Evolutionary conservation across 2,329 filamentous ascomycete species (phyloP).

Genomic region (Juglanconis sp.): DNA sequence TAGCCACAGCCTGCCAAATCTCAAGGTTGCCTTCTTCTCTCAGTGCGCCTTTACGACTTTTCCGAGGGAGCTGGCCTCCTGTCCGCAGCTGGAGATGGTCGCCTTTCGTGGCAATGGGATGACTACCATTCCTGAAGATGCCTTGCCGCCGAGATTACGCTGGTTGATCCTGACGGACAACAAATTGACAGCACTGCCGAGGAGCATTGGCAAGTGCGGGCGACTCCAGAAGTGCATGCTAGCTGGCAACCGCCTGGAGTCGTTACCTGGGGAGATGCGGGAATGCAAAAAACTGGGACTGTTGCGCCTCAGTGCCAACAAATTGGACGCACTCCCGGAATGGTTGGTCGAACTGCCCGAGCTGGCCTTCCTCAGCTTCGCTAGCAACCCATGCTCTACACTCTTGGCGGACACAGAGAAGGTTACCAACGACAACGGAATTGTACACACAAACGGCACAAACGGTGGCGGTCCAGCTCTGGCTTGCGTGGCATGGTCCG

Average conservation of each 20-base stretch:
- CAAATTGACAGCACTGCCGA: slow-evolving; percentile 34
- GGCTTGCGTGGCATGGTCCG: slow-evolving; percentile 37
- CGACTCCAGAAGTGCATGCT: slow-evolving; percentile 47
- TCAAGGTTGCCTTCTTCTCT: slow-evolving; percentile 46
- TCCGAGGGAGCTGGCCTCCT: slow-evolving; percentile 38
- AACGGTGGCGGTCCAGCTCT: slow-evolving; percentile 23
- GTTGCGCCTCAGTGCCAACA: slow-evolving; percentile 42
- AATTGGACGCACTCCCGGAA: slow-evolving; percentile 33
- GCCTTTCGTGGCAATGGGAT: slow-evolving; percentile 47
- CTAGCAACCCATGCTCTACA: slow-evolving; percentile 42
- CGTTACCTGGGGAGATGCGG: slow-evolving; percentile 39
- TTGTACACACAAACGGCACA: slow-evolving; percentile 13
- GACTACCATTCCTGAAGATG: slow-evolving; percentile 36
- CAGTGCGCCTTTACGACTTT: slow-evolving; percentile 42
- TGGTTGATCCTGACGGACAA: slow-evolving; percentile 50
- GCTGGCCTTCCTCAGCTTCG: slow-evolving; percentile 45
- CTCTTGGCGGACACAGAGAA: slow-evolving; percentile 15
- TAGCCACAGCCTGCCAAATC: slow-evolving; percentile 34
- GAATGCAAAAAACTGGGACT: slow-evolving; percentile 41
- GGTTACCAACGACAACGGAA: not conserved
- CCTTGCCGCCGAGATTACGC: slow-evolving; percentile 40
- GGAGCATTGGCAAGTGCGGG: slow-evolving; percentile 39
- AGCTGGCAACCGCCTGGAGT: slow-evolving; percentile 40
- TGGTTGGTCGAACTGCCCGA: slow-evolving; percentile 44
- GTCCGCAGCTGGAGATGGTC: slow-evolving; percentile 45